A percentile compares a stretch with the other conserved stretches of the same genome.
phyloP scores from a whole-genome alignment of 768 basidiomycete genomes.

The Gloeopeniophorella convolvens region DNA sequence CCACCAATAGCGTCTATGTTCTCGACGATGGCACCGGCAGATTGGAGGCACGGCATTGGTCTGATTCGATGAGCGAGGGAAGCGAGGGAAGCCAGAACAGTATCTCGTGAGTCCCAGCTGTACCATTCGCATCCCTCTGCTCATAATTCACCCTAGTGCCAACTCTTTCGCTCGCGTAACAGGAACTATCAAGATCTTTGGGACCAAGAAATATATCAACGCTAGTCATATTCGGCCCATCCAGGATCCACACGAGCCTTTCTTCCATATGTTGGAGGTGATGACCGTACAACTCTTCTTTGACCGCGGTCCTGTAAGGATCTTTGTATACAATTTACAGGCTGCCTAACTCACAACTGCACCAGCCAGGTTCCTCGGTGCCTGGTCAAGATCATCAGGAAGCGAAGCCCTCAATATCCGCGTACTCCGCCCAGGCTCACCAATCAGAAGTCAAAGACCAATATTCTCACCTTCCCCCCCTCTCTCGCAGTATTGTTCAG shows the following conservation, averaged over 20 bases:
- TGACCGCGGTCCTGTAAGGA: constrained; percentile 59
- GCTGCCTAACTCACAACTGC: constrained; percentile 1
- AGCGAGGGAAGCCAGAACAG: constrained; percentile 44
- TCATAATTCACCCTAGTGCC: constrained; percentile 41
- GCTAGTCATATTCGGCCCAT: constrained; percentile 65
- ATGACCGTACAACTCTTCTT: constrained; percentile 61
- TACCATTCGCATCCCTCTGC: not conserved
- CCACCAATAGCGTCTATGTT: constrained; percentile 75
- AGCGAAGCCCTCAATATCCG: constrained; percentile 22
- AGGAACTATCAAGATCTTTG: constrained; percentile 77
- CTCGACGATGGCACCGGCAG: constrained; percentile 84
- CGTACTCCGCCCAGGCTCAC: constrained; percentile 30
- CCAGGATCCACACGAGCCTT: constrained; percentile 68
- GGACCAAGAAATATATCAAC: constrained; percentile 75
- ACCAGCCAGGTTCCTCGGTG: constrained; percentile 21
- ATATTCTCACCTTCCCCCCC: constrained; percentile 44
- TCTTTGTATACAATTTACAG: not conserved
- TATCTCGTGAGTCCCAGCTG: constrained; percentile 35
- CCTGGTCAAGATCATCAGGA: constrained; percentile 9
- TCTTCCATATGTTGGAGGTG: constrained; percentile 75
- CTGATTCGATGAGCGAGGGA: constrained; percentile 56
- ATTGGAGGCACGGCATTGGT: constrained; percentile 79
- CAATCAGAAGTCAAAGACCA: constrained; percentile 12
- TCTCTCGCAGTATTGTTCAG: constrained; percentile 61
- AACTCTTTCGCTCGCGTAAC: constrained; percentile 75